Conservation (phyloP, 208 protist genomes). For the Wallacemonas sp. region DNA sequence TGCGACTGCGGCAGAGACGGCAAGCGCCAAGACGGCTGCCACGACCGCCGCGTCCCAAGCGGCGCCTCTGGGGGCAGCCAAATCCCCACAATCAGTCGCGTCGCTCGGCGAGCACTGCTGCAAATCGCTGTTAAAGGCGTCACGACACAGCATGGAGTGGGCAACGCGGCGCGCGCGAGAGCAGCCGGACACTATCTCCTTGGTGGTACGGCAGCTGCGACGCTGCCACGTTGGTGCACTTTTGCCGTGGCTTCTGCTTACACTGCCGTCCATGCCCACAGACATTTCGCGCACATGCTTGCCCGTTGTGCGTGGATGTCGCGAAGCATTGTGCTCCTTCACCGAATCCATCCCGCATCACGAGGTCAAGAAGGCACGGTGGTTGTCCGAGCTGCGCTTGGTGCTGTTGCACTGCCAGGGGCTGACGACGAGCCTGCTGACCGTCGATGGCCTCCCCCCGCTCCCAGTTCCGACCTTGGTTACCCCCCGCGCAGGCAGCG, state of each 20-base stretch:
- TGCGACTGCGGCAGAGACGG: constrained; percentile 4
- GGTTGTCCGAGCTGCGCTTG: constrained; percentile 57
- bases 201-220: constrained; percentile 52
- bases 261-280: constrained; percentile 72
- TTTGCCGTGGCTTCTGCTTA: constrained; percentile 76
- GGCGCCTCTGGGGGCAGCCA: background rate
- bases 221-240: constrained; percentile 64
- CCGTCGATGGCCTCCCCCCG: background rate
- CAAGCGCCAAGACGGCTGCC: background rate
- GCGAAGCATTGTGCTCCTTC: constrained; percentile 66
- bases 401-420: constrained; percentile 25
- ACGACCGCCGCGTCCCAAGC: background rate
- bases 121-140: constrained; percentile 68
- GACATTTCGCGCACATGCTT: constrained; percentile 43
- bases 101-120: constrained; percentile 45
- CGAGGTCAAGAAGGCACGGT: constrained; percentile 10
- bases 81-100: constrained; percentile 1
- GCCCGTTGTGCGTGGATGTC: constrained; percentile 48
- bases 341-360: constrained; percentile 24
- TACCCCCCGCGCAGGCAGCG: no score
- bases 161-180: constrained; percentile 49
- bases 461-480: background rate
- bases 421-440: constrained; percentile 1
- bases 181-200: constrained; percentile 25
- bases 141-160: constrained; percentile 59